A percentile compares a stretch with the other conserved stretches of the same genome.
Evolutionary conservation across 192 early-diverging fungal species (phyloP).

Genomic region (Irineochytrium annulatum): DNA sequence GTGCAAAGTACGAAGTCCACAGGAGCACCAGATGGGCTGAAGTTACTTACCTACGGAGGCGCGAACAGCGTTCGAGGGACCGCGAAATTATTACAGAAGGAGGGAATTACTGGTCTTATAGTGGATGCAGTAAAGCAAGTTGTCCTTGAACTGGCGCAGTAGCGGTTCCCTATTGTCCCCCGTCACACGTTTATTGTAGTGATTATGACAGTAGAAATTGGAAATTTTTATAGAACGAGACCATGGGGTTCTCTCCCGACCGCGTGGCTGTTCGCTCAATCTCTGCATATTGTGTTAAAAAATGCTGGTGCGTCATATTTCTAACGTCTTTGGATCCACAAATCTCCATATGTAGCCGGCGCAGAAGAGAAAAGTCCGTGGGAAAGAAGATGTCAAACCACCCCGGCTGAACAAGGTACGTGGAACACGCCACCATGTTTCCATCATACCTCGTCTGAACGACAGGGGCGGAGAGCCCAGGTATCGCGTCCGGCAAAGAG

Average conservation of each 20-base stretch:
- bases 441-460: conserved; percentile 90
- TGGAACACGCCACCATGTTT: conserved; percentile 90
- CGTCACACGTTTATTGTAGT: too few species aligned
- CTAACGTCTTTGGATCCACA: too few species aligned
- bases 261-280: conserved; percentile 68
- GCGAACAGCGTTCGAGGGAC: conserved; percentile 14
- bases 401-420: conserved; percentile 95
- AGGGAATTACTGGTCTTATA: conserved; percentile 18
- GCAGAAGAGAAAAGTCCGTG: conserved; percentile 87
- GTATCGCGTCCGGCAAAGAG: conserved; percentile 75
- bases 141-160: not conserved
- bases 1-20: not conserved
- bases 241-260: conserved; percentile 92
- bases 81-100: not conserved
- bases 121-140: conserved; percentile 16
- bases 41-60: conserved; percentile 22
- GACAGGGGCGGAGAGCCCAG: conserved; percentile 81
- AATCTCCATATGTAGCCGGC: conserved; percentile 62
- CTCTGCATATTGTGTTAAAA: conserved; percentile 74
- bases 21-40: not conserved
- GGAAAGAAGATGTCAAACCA: conserved; percentile 99
- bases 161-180: too few species aligned
- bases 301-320: conserved; percentile 31
- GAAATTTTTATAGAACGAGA: conserved; percentile 92
- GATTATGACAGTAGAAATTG: conserved; percentile 55